Base-by-base conservation (phyloP, 768 basidiomycete genomes). In the Tephrocybe sp. region DNA sequence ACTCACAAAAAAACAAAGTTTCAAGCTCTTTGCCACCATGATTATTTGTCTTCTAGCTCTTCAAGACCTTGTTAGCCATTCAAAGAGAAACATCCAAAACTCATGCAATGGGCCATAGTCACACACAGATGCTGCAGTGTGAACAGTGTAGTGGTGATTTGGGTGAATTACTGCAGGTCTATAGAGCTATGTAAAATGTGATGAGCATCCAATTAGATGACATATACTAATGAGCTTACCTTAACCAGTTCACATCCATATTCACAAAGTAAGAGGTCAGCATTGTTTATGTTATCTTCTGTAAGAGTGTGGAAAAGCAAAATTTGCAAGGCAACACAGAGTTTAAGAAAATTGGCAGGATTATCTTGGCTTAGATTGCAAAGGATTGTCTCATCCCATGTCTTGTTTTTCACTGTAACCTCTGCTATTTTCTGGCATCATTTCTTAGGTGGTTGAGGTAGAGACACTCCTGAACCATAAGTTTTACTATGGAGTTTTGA, bases 71-170 rank as follows among this genome's bases (percentile, higher is more conserved):
- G 51, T 73, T 73, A 72, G 47, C 0, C 63, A 51, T 35, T 72
- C 72, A 18, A 65, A 68, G 0, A 70, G 55, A 42, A 72, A 73
- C 0, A 60, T 67, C 71, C 70, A 73, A 44, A 71, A 73, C 7
- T 60, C 60, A 24, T 68, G 64, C 0, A 73, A 49, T 3, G 72
- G 71, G 0, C 73, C 69, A 44, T 61, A 73, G 34, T 68, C 63
- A 0, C 52, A 54, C 0, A 67, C 52, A 36, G 51, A 61, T 0
- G 51, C 57, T 0, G 57, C 30, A 0, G 66, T 59, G 34, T 74
- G 72, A 1, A 60, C 68, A 0, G 60, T 56, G 25, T 65, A 73
- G 44, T 74, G 73, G 36, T 69, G 66, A 49, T 73, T 75, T 3
- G 67, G 73, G 18, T 57, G 55, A 6, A 75, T 62, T 2, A 60